These are phyloP conservation scores for Prosopis cineraria DNA, from an alignment of 306 rosid species.

Conservation along the genomic window DNA sequence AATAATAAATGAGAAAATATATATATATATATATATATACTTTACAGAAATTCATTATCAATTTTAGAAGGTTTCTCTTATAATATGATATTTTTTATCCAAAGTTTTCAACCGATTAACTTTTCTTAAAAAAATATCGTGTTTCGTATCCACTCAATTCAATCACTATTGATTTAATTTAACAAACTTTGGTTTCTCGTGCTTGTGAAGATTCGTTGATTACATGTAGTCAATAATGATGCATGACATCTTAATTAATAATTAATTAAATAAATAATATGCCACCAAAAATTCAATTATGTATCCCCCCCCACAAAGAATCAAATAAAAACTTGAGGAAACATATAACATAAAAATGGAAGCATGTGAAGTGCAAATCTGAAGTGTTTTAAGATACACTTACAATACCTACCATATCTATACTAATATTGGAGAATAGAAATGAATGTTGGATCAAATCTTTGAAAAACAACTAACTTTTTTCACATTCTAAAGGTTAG, in stretches of 20 bases:
- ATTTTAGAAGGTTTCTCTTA: too few species aligned
- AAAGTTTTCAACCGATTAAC: not conserved
- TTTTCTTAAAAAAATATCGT: not conserved
- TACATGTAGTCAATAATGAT: not conserved
- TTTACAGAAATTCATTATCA: too few species aligned
- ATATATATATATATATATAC: too few species aligned
- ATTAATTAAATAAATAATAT: not conserved
- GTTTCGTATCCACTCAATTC: not conserved
- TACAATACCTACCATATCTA: constrained; percentile 43
- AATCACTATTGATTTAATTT: not conserved
- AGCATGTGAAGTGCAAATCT: constrained; percentile 43
- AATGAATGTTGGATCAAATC: constrained; percentile 13
- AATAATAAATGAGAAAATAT: too few species aligned
- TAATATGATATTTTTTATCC: not conserved
- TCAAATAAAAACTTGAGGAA: not conserved
- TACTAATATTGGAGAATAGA: not conserved
- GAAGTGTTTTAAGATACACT: constrained; percentile 33
- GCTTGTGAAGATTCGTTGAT: not conserved
- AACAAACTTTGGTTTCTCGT: not conserved
- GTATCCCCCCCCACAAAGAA: not conserved
- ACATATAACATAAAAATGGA: not conserved
- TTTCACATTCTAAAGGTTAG: constrained; percentile 6
- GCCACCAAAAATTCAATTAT: not conserved
- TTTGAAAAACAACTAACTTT: not conserved
- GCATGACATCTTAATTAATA: too few species aligned